phyloP scores from a whole-genome alignment of 208 protist genomes.

The Trypanosoma lewisi region DNA sequence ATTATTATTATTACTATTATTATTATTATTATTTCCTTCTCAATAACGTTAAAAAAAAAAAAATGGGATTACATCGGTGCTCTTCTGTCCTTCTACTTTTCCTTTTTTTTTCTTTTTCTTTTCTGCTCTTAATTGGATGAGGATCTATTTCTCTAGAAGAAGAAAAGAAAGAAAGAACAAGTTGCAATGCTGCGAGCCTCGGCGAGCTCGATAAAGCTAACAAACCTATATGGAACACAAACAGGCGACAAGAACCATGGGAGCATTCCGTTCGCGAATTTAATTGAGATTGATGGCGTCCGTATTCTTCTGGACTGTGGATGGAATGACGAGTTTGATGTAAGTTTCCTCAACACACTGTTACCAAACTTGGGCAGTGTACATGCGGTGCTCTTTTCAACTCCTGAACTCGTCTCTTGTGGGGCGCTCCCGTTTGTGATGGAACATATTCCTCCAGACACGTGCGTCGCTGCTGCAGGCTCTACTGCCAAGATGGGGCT shows the following conservation, averaged over 20 bases:
- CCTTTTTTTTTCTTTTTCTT: too few species aligned
- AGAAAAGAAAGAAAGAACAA: too few species aligned
- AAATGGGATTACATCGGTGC: too few species aligned
- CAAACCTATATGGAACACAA: slow-evolving; percentile 34
- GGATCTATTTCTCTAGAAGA: too few species aligned
- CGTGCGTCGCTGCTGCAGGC: slow-evolving; percentile 55
- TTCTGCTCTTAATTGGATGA: too few species aligned
- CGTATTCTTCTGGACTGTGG: slow-evolving; percentile 86
- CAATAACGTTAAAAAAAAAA: too few species aligned
- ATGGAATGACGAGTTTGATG: slow-evolving; percentile 70
- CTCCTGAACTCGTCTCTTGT: slow-evolving; percentile 70
- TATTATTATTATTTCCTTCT: too few species aligned
- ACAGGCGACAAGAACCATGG: slow-evolving; percentile 30
- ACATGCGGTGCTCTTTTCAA: slow-evolving; percentile 81
- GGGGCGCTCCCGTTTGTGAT: slow-evolving; percentile 85
- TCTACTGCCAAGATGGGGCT: slow-evolving; percentile 80
- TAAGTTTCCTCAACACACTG: slow-evolving; percentile 47
- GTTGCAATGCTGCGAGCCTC: slow-evolving; percentile 49
- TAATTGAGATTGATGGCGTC: slow-evolving; percentile 84
- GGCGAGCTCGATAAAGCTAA: slow-evolving; percentile 42
- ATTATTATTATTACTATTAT: too few species aligned
- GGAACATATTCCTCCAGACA: slow-evolving; percentile 57
- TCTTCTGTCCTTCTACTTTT: too few species aligned
- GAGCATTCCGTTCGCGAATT: slow-evolving; percentile 51
- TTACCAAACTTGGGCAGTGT: slow-evolving; percentile 43